These are phyloP conservation scores for Fusarium liriodendri DNA, from an alignment of 2,329 filamentous ascomycete species.

Conservation along the genomic window DNA sequence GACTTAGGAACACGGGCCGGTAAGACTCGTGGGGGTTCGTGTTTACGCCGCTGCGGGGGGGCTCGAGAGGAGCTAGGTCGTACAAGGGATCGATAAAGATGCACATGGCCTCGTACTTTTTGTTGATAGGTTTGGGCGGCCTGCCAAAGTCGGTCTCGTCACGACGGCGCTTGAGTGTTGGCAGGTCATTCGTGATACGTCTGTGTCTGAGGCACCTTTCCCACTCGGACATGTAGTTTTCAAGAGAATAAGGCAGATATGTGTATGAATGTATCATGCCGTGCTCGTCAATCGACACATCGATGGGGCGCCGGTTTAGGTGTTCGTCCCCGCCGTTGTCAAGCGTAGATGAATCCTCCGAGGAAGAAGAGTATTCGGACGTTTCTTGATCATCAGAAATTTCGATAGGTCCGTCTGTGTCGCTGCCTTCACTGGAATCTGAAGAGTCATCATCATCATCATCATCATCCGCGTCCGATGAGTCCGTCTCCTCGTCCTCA, in stretches of 20 bases:
- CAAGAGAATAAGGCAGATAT: slow-evolving; percentile 23
- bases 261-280: neutral
- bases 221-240: slow-evolving; percentile 12
- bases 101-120: slow-evolving; percentile 29
- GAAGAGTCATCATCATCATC: neutral
- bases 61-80: neutral
- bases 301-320: neutral
- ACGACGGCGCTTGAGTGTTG: neutral
- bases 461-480: neutral
- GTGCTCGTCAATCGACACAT: neutral
- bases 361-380: neutral
- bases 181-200: too few relatives aligned
- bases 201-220: neutral
- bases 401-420: neutral
- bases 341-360: slow-evolving; percentile 19
- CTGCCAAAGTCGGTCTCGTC: neutral
- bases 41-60: neutral
- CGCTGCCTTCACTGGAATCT: neutral
- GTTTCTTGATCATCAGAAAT: neutral
- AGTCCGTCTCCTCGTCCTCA: neutral
- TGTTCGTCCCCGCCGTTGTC: neutral
- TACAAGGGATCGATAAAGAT: neutral
- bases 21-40: slow-evolving; percentile 6
- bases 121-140: neutral
- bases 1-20: slow-evolving; percentile 33